Conservation (phyloP, 2,329 filamentous ascomycete genomes). For the Penicillium brasilianum region DNA sequence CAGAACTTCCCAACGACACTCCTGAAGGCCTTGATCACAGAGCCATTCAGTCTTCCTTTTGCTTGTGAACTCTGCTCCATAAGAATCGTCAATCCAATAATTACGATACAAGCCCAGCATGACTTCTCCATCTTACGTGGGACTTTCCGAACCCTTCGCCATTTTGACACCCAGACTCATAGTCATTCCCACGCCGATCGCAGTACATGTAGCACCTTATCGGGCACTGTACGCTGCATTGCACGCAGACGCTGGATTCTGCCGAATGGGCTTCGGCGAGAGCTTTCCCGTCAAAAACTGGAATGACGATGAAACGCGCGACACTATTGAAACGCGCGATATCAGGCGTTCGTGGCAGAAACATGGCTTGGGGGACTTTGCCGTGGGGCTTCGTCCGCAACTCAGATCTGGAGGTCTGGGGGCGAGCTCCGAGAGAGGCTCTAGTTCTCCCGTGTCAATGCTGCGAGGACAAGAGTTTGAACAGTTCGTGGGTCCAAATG, state of each 20-base stretch:
- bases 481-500: background rate
- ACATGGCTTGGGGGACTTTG: constrained; percentile 24
- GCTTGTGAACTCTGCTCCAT: too few species aligned
- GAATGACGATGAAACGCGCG: constrained; percentile 25
- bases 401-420: background rate
- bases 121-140: background rate
- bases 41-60: background rate
- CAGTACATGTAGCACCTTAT: constrained; percentile 22
- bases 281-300: constrained; percentile 23
- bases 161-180: constrained; percentile 27
- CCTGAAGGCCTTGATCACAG: background rate
- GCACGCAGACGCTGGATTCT: constrained; percentile 25
- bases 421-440: background rate
- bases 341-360: constrained; percentile 22
- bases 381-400: constrained; percentile 21
- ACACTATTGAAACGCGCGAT: constrained; percentile 25
- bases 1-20: background rate
- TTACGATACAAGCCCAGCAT: background rate
- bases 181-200: constrained; percentile 27
- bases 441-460: background rate
- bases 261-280: constrained; percentile 27
- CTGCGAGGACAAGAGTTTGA: constrained; percentile 11
- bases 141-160: constrained; percentile 18
- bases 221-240: constrained; percentile 25
- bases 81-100: background rate